A percentile compares a stretch with the other conserved stretches of the same genome.
phyloP scores from a whole-genome alignment of 208 protist genomes.

The Trypanosoma mega region DNA sequence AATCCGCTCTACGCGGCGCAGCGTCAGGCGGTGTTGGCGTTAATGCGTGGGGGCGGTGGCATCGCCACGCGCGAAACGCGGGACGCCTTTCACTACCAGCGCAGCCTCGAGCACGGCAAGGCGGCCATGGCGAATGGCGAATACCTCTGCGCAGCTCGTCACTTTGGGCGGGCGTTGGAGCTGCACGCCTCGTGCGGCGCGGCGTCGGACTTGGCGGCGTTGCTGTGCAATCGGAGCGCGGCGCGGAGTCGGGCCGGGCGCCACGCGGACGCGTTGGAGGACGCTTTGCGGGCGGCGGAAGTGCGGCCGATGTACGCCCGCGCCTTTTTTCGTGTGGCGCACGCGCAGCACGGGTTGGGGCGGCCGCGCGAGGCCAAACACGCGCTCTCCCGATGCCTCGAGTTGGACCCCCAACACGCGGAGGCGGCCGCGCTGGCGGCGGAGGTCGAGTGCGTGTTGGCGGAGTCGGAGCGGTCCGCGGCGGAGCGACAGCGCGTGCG shows the following conservation, averaged over 20 bases:
- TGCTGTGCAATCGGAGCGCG: slow-evolving; percentile 77
- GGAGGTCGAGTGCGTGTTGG: slow-evolving; percentile 38
- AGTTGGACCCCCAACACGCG: slow-evolving; percentile 47
- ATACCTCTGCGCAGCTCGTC: slow-evolving; percentile 68
- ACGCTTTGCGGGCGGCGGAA: slow-evolving; percentile 43
- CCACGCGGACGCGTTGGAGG: slow-evolving; percentile 54
- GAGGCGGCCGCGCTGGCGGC: slow-evolving; percentile 46
- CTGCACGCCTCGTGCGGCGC: slow-evolving; percentile 30
- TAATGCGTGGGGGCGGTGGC: slow-evolving; percentile 42
- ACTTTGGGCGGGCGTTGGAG: slow-evolving; percentile 79
- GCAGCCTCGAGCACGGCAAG: slow-evolving; percentile 64
- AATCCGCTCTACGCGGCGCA: slow-evolving; percentile 35
- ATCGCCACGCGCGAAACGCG: slow-evolving; percentile 35
- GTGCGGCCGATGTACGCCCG: slow-evolving; percentile 67
- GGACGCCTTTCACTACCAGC: slow-evolving; percentile 77
- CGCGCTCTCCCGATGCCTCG: slow-evolving; percentile 50
- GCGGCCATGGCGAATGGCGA: slow-evolving; percentile 65
- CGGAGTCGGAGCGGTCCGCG: slow-evolving; percentile 42
- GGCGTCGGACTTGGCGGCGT: slow-evolving; percentile 28
- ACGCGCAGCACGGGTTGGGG: slow-evolving; percentile 53
- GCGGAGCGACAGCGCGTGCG: slow-evolving; percentile 46
- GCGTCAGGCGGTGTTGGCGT: slow-evolving; percentile 34
- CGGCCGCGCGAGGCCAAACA: slow-evolving; percentile 41
- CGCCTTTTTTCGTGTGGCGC: slow-evolving; percentile 68
- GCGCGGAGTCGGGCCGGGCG: slow-evolving; percentile 48